phyloP scores from a whole-genome alignment of 169 alveolate genomes.

The Cystoisospora suis region DNA sequence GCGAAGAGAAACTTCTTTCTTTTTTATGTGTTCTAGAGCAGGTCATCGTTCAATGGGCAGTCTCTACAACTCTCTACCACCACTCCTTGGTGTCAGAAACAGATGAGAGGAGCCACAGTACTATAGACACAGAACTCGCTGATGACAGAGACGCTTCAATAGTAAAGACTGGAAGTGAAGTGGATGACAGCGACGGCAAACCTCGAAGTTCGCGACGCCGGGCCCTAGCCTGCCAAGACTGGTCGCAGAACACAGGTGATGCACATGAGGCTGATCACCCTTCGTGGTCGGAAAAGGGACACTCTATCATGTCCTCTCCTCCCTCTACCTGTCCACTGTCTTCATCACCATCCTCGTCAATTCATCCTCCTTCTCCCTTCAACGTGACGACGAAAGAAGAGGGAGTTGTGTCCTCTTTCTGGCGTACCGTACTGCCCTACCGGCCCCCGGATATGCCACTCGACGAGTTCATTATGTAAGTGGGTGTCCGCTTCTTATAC shows the following conservation, averaged over 20 bases:
- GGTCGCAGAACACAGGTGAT: not conserved
- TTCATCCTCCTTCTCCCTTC: not conserved
- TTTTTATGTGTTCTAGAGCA: not conserved
- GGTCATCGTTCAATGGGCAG: constrained; percentile 15
- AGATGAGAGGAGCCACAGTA: not conserved
- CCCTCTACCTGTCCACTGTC: not conserved
- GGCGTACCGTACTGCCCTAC: constrained; percentile 24
- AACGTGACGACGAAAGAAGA: not conserved
- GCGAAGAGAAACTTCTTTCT: not conserved
- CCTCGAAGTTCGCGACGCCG: not conserved
- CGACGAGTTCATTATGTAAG: constrained; percentile 40
- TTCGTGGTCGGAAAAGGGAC: not conserved
- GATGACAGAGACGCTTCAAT: too few species aligned
- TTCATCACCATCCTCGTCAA: not conserved
- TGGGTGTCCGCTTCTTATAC: too few species aligned
- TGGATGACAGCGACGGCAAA: not conserved
- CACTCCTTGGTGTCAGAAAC: not conserved
- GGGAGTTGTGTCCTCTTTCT: not conserved
- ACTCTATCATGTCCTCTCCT: not conserved
- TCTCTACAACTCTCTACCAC: not conserved
- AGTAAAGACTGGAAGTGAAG: not conserved
- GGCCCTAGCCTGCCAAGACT: not conserved
- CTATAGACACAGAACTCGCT: too few species aligned
- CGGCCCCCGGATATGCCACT: constrained; percentile 38
- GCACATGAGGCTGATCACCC: not conserved